A percentile compares a stretch with the other conserved stretches of the same genome.
Evolutionary conservation across 371 early-diverging fungal species (phyloP).

Genomic region (Entomophthora muscae): DNA sequence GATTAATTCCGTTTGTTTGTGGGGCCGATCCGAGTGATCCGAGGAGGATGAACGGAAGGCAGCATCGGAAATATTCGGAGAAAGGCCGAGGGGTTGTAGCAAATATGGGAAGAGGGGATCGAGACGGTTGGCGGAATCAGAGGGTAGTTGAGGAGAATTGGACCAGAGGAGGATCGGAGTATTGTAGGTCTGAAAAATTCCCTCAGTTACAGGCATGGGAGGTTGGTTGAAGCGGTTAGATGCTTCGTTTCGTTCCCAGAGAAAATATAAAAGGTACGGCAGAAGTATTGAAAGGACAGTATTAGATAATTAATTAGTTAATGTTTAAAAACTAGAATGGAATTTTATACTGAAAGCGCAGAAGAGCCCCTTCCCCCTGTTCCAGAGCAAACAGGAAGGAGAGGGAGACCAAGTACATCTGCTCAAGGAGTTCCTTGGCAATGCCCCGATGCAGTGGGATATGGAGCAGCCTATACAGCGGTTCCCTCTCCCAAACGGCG

Average conservation of each 20-base stretch:
- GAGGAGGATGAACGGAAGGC: too few relatives aligned
- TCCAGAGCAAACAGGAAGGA: not conserved
- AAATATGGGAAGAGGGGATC: too few relatives aligned
- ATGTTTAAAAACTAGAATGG: not conserved
- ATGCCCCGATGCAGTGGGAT: conserved; percentile 39
- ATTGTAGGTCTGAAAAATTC: not conserved
- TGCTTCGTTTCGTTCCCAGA: not conserved
- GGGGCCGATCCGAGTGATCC: too few relatives aligned
- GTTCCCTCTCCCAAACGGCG: conserved; percentile 65
- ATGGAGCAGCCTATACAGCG: conserved; percentile 32
- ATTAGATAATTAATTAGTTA: not conserved
- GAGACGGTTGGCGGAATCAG: too few relatives aligned
- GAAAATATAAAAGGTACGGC: not conserved
- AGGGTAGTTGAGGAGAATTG: too few relatives aligned
- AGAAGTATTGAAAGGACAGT: not conserved
- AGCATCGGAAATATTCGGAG: too few relatives aligned
- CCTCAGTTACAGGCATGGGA: not conserved
- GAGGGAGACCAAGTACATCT: not conserved
- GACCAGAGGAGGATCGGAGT: not conserved
- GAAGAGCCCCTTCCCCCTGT: not conserved
- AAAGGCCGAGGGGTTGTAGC: too few relatives aligned
- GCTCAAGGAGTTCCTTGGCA: conserved; percentile 33
- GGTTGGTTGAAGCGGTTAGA: not conserved
- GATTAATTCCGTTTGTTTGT: too few relatives aligned
- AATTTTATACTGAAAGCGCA: not conserved